Evolutionary conservation across 2,329 filamentous ascomycete species (phyloP), one percentile per base, ranked within the genome.

Genomic region (Diaporthe batatas): DNA sequence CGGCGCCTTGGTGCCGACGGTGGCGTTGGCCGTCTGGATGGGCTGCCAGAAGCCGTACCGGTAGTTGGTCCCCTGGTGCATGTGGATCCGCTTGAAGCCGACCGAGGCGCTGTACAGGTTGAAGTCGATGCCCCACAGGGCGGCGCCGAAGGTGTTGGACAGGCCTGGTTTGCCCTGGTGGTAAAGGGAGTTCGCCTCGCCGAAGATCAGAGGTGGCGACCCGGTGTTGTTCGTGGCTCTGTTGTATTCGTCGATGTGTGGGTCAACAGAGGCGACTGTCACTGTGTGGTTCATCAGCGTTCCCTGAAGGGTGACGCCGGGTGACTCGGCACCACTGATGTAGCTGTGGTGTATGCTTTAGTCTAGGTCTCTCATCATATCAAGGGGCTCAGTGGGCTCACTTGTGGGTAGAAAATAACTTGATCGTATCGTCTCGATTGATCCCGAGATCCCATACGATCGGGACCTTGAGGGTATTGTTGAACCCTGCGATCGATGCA

Each of bases 21-120:
- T 81, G 0, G 86, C 85, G 18, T 83, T 82, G 64, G 82, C 78
- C 0, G 89, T 91, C 6, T 81, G 77, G 57, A 91, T 76, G 0
- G 90, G 89, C 77, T 92, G 90, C 90, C 90, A 92, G 59, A 84
- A 82, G 73, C 84, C 84, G 78, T 92, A 92, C 10, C 90, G 84
- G 78, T 90, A 92, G 78, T 91, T 86, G 18, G 88, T 91, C 14
- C 90, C 90, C 82, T 88, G 86, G 79, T 92, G 91, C 88, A 92
- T 89, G 77, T 91, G 89, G 2, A 90, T 84, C 25, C 90, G 86
- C 57, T 82, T 82, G 80, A 92, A 87, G 21, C 87, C 87, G 2
- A 85, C 84, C 0, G 86, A 82, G 1, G 90, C 90, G 69, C 85
- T 85, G 77, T 87, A 89, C 7, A 92, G 82, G 75, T 87, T 88